Conservation (phyloP, 2,329 filamentous ascomycete genomes). For the Fusarium robinianum region DNA sequence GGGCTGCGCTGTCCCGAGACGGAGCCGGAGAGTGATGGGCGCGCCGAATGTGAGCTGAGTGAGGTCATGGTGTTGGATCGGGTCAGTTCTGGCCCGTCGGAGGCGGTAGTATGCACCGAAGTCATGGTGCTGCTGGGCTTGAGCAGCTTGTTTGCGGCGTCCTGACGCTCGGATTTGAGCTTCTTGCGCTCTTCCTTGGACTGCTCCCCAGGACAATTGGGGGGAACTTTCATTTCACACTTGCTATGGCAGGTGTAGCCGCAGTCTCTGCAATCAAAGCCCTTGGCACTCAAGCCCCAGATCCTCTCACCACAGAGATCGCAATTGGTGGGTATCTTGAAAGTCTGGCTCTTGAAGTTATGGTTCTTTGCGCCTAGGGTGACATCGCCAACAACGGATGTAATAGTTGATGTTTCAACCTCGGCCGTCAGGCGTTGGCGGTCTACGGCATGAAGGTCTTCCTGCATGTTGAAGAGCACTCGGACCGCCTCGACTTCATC, state of each 20-base stretch:
- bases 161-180: slow-evolving; percentile 83
- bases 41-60: slow-evolving; percentile 80
- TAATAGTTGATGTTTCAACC: slow-evolving; percentile 91
- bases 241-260: slow-evolving; percentile 99
- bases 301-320: slow-evolving; percentile 95
- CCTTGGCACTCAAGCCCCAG: slow-evolving; percentile 96
- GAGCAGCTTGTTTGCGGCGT: slow-evolving; percentile 67
- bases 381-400: slow-evolving; percentile 87
- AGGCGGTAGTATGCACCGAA: slow-evolving; percentile 55
- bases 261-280: slow-evolving; percentile 93
- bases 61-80: slow-evolving; percentile 90
- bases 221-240: slow-evolving; percentile 98
- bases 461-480: slow-evolving; percentile 81
- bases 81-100: slow-evolving; percentile 70
- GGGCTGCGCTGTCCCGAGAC: slow-evolving; percentile 54
- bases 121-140: slow-evolving; percentile 49
- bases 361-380: slow-evolving; percentile 92
- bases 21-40: slow-evolving; percentile 72
- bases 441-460: slow-evolving; percentile 82
- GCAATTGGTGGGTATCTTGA: slow-evolving; percentile 98
- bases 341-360: slow-evolving; percentile 98
- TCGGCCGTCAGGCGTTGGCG: slow-evolving; percentile 84
- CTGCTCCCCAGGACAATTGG: slow-evolving; percentile 92
- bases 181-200: slow-evolving; percentile 96
- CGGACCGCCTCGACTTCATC: slow-evolving; percentile 86